These are phyloP conservation scores for Penicillium sclerotigenum DNA, from an alignment of 2,329 filamentous ascomycete genomes.

Conservation along the genomic window DNA sequence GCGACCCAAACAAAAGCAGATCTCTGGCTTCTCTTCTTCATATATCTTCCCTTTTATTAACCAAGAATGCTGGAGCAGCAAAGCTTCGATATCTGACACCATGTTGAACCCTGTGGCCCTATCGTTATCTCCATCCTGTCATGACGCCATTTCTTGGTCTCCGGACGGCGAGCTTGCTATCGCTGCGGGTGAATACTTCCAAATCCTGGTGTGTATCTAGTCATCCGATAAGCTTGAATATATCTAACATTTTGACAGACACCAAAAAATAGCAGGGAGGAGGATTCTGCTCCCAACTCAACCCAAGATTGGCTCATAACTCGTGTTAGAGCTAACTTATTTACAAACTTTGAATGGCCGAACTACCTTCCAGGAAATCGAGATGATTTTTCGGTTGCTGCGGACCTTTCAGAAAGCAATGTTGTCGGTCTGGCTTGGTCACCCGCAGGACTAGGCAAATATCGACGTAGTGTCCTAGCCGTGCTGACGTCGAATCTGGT, in stretches of 20 bases:
- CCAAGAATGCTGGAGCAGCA: not conserved
- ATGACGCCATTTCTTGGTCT: conserved; percentile 58
- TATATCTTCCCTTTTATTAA: not conserved
- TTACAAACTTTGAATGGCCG: conserved; percentile 51
- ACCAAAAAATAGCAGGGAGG: conserved; percentile 19
- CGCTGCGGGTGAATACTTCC: conserved; percentile 54
- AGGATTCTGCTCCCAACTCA: conserved; percentile 1
- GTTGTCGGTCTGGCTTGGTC: conserved; percentile 57
- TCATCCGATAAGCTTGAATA: conserved; percentile 1
- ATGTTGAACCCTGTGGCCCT: conserved; percentile 39
- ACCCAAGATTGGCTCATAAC: conserved; percentile 34
- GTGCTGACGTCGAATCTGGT: conserved; percentile 57
- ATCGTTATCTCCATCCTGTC: conserved; percentile 50
- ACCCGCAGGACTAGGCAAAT: conserved; percentile 52
- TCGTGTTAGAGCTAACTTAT: conserved; percentile 51
- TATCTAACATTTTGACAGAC: conserved; percentile 10
- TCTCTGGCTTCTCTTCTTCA: not conserved
- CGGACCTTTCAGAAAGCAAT: conserved; percentile 55
- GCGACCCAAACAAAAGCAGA: conserved; percentile 1
- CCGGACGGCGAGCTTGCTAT: conserved; percentile 57
- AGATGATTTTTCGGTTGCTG: conserved; percentile 53
- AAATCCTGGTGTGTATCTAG: conserved; percentile 47
- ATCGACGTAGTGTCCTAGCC: conserved; percentile 53
- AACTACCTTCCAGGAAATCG: conserved; percentile 47
- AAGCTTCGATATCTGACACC: not conserved